phyloP scores from a whole-genome alignment of 2,329 filamentous ascomycete genomes.

The Fusarium coicis region DNA sequence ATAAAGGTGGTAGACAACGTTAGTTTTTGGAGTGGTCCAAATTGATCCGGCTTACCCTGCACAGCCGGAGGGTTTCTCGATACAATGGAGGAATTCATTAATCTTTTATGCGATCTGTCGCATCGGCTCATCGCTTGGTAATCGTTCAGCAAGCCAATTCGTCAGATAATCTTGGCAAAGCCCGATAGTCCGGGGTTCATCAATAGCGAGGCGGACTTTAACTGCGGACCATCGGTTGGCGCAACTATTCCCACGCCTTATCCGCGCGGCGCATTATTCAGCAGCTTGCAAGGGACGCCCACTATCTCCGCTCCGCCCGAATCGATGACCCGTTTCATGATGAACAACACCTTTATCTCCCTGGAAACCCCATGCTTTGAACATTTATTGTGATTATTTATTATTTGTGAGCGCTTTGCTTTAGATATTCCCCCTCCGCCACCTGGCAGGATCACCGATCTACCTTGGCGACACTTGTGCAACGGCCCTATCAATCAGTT shows the following conservation, averaged over 20 bases:
- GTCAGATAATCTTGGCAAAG: background rate
- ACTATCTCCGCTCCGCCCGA: slow-evolving; percentile 28
- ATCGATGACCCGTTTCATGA: slow-evolving; percentile 14
- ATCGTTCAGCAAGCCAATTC: background rate
- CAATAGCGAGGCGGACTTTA: slow-evolving; percentile 19
- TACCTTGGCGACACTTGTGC: background rate
- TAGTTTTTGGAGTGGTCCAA: no score
- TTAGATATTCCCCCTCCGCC: background rate
- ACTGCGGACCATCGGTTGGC: slow-evolving; percentile 14
- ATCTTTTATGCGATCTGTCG: background rate
- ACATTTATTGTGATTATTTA: background rate
- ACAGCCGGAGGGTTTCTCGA: background rate
- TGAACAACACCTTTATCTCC: background rate
- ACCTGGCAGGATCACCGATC: background rate
- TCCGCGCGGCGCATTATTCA: slow-evolving; percentile 30
- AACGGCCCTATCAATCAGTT: background rate
- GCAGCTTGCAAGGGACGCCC: slow-evolving; percentile 3
- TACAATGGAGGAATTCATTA: background rate
- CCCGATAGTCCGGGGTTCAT: slow-evolving; percentile 13
- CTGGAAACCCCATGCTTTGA: background rate
- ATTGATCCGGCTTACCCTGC: background rate
- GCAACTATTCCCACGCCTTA: background rate
- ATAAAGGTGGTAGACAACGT: no score
- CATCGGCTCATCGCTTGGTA: slow-evolving; percentile 2
- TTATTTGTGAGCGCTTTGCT: background rate